Conservation (phyloP, 768 basidiomycete genomes). For the Leccinum subtestaceum region DNA sequence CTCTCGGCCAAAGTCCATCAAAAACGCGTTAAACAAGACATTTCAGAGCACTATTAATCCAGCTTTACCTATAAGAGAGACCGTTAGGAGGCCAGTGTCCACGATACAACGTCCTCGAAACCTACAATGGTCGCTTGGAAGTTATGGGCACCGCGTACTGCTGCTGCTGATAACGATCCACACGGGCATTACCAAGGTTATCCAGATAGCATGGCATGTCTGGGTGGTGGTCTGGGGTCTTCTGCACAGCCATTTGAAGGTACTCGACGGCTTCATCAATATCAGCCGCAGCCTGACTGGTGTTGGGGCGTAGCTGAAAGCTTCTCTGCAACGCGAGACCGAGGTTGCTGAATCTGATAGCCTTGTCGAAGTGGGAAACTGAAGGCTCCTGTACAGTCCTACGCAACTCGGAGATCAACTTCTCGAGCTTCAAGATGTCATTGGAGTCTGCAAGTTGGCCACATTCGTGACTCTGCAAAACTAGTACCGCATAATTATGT, state of each 20-base stretch:
- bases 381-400: background rate
- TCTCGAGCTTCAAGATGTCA: background rate
- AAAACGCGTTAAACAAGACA: too few relatives aligned
- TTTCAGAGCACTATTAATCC: background rate
- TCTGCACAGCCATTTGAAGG: background rate
- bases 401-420: background rate
- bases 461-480: background rate
- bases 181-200: background rate
- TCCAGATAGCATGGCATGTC: background rate
- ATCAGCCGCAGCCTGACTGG: background rate
- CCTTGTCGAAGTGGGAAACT: background rate
- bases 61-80: background rate
- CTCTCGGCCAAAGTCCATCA: too few relatives aligned
- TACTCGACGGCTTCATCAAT: background rate
- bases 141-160: background rate
- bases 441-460: background rate
- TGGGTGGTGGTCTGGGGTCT: background rate
- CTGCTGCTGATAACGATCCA: background rate
- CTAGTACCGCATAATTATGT: background rate
- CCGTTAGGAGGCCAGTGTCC: background rate
- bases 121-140: background rate
- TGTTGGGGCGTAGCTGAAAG: background rate
- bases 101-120: background rate
- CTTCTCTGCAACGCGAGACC: slow-evolving; percentile 1
- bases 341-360: slow-evolving; percentile 1